Base-by-base conservation (phyloP, 2,329 filamentous ascomycete genomes). In the Ceratocystis variospora region DNA sequence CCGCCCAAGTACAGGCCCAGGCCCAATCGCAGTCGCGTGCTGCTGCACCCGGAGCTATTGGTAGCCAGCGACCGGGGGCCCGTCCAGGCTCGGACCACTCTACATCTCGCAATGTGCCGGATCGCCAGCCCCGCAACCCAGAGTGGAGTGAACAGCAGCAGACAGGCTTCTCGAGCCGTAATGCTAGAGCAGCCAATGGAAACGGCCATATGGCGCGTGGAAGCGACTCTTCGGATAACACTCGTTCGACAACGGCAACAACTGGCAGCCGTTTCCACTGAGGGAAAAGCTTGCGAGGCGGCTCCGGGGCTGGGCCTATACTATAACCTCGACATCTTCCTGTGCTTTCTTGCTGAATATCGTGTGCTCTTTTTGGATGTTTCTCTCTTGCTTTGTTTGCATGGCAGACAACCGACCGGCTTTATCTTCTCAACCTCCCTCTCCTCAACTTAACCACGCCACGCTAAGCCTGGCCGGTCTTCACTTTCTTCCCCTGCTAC, bases 71-170 rank as follows among this genome's bases (percentile, higher is more conserved):
- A 59, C 83, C 83, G 6, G 75, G 79, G 15, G 53, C 62, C 22
- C 66, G 66, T 19, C 55, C 66, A 5, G 46, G 33, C n/a, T 44
- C 48, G 33, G 50, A 57, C 15, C 61, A 61, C 22, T 50, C 41
- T 15, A 77, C 80, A 15, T 72, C 73, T 63, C 76, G 74, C 76
- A 78, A 76, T 31, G 79, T 79, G 8, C 83, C 83, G 2, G 84
- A 87, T 70, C 78, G 84, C 67, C 84, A 87, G 74, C 84, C 84
- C n/a, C 79, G 83, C 31, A 83, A 83, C 31, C 84, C 84, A 1
- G 82, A 83, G 71, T 86, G 84, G 83, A 67, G 63, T 28, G 66
- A 67, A n/a, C 83, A 84, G 72, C 76, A 75, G 57, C 76, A 75
- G 37, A 72, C 72, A 63, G 83, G 82, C 1, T 87, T 86, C 70